These are phyloP conservation scores for Curvularia sp. DNA, from an alignment of 2,329 filamentous ascomycete species.

Conservation along the genomic window DNA sequence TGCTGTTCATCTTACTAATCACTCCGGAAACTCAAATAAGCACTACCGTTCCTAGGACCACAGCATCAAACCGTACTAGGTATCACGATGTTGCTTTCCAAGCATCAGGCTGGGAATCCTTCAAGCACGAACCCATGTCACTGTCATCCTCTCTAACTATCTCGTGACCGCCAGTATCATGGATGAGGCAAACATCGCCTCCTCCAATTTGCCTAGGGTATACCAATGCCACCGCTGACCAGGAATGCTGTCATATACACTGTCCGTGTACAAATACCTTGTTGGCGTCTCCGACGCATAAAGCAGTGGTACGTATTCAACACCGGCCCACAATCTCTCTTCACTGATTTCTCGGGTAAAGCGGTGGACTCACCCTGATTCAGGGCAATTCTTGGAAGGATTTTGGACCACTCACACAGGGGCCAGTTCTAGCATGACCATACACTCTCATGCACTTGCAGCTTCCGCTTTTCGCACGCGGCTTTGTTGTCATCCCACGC, in stretches of 20 bases:
- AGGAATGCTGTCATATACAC: not conserved
- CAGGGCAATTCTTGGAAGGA: not conserved
- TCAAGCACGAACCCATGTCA: not conserved
- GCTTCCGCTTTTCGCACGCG: no score
- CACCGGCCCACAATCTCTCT: not conserved
- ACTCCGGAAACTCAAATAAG: not conserved
- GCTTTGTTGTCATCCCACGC: no score
- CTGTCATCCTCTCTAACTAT: not conserved
- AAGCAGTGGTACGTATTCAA: not conserved
- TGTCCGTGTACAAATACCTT: not conserved
- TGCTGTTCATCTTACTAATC: not conserved
- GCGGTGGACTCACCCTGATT: not conserved
- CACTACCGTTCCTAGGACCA: not conserved
- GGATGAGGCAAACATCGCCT: not conserved
- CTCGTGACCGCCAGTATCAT: not conserved
- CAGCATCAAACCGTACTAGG: not conserved
- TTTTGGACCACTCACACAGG: not conserved
- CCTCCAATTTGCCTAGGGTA: not conserved
- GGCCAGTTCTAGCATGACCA: not conserved
- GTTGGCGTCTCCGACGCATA: not conserved
- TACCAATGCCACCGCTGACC: not conserved
- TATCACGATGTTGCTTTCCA: not conserved
- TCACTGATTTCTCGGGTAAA: not conserved
- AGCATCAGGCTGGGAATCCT: not conserved
- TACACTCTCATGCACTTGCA: no score